Percentiles rank a stretch among this genome's conserved stretches.
Conservation (phyloP, 192 early-diverging fungal genomes). For the Coemansia sp. region DNA sequence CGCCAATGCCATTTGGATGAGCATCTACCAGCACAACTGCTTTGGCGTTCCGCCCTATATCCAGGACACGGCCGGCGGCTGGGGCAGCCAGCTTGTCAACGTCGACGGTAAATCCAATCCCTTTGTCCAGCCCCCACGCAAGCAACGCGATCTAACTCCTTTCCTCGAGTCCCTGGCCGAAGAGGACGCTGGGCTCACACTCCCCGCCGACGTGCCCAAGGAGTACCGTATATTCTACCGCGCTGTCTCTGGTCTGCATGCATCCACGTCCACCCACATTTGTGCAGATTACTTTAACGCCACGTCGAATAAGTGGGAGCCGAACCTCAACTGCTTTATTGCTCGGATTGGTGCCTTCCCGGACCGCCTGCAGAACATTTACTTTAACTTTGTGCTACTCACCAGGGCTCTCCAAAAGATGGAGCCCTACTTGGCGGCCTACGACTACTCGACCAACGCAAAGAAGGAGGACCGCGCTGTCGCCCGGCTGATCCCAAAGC, state of each 20-base stretch:
- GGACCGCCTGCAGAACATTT: constrained; percentile 93
- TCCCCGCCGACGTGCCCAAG: constrained; percentile 45
- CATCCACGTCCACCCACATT: constrained; percentile 97
- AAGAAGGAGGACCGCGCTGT: constrained; percentile 56
- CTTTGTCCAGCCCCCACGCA: constrained; percentile 57
- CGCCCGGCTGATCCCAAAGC: constrained; percentile 28
- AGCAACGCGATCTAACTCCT: constrained; percentile 46
- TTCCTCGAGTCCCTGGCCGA: constrained; percentile 59
- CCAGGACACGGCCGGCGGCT: constrained; percentile 58
- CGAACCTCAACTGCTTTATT: constrained; percentile 89
- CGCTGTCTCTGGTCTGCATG: constrained; percentile 74
- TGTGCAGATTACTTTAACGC: constrained; percentile 92
- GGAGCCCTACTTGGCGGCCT: constrained; percentile 67
- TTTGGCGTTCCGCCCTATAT: constrained; percentile 69
- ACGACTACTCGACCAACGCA: constrained; percentile 75
- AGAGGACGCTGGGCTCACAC: constrained; percentile 49
- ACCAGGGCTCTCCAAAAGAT: constrained; percentile 86
- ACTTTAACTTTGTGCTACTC: constrained; percentile 90
- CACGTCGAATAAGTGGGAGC: constrained; percentile 86
- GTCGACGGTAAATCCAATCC: constrained; percentile 44
- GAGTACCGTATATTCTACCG: constrained; percentile 50
- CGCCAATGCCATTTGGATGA: constrained; percentile 86
- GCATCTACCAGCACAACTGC: constrained; percentile 99
- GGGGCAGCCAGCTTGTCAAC: constrained; percentile 52
- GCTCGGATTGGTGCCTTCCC: constrained; percentile 85